Conservation (phyloP, 352 stramenopile genomes). For the Globisporangium nunn region DNA sequence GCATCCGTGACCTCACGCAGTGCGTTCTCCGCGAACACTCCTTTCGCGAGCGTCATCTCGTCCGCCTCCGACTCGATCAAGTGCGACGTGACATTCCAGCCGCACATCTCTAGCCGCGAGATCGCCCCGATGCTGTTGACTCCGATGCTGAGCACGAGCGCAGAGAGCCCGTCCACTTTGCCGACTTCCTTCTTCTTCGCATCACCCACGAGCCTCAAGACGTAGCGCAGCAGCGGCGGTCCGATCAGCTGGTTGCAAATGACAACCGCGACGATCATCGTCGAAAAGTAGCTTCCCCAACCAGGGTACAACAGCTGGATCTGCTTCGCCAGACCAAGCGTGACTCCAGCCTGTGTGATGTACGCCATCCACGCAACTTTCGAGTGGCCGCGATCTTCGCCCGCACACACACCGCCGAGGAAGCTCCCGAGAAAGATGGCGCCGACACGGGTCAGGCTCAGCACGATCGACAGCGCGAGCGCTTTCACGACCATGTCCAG, state of each 20-base stretch:
- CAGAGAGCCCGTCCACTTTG: slow-evolving; percentile 46
- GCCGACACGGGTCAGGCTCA: slow-evolving; percentile 42
- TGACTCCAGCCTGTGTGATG: slow-evolving; percentile 63
- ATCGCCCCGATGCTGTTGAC: slow-evolving; percentile 30
- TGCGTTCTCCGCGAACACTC: slow-evolving; percentile 11
- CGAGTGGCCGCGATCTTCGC: slow-evolving; percentile 34
- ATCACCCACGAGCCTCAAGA: slow-evolving; percentile 43
- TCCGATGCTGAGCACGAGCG: slow-evolving; percentile 26
- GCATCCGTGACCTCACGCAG: slow-evolving; percentile 21
- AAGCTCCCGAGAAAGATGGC: slow-evolving; percentile 61
- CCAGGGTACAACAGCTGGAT: slow-evolving; percentile 63
- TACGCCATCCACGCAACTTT: slow-evolving; percentile 71
- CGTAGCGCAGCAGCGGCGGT: slow-evolving; percentile 48
- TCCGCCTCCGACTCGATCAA: slow-evolving; percentile 26
- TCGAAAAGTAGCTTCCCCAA: slow-evolving; percentile 67
- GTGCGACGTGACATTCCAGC: slow-evolving; percentile 47
- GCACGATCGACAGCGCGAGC: slow-evolving; percentile 39
- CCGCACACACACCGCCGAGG: slow-evolving; percentile 33
- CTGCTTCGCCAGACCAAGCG: slow-evolving; percentile 61
- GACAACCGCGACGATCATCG: slow-evolving; percentile 66
- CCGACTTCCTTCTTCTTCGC: slow-evolving; percentile 49
- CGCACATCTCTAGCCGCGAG: slow-evolving; percentile 44
- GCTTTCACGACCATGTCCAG: slow-evolving; percentile 61
- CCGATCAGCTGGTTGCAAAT: slow-evolving; percentile 66
- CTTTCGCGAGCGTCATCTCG: slow-evolving; percentile 14